Base-by-base conservation (phyloP, 1,284 basidiomycete species). In the Boletus calvinii region DNA sequence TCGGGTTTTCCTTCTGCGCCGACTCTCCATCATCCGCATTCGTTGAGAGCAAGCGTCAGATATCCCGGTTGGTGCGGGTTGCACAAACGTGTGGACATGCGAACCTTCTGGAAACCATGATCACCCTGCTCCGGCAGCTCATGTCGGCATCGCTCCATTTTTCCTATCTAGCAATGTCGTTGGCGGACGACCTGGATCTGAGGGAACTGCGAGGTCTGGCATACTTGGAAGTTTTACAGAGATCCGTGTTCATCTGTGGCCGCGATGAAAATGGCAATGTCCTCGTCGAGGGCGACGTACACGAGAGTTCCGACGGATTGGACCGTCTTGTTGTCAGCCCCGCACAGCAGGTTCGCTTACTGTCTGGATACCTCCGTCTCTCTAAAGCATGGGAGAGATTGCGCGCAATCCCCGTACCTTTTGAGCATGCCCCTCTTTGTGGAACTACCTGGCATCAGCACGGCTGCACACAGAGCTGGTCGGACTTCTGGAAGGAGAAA, bases 401-500 rank as follows among this genome's bases (percentile, higher is more conserved):
- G 11, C 81, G 84, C 20, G 64, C 65, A 6, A 66, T 70, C 10
- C 81, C 84, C 7, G 75, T 82, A 26, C 60, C 66, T 18, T 84
- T 87, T 55, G 80, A 83, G 32, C 85, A 87, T 58, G 74, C 81
- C 3, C 62, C 77, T 4, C 70, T 78, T 5, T 87, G 85, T 59
- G 77, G 77, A 29, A 76, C 81, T 18, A 82, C 79, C 12, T 88
- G 84, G 85, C 81, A 85, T 57, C 83, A 84, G 59, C 78, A 82
- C 54, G 77, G 80, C 18, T 88, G 85, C 59, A 77, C 75, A 18
- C 81, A 84, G 64, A 80, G 77, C 46, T 86, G 83, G 83, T 61
- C 77, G 15, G 83, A 84, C 48, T 85, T 85, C 59, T 86, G 83
- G 83, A 83, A 81, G 62, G 84, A 85, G 52, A 83, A 81, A 63